Conservation (phyloP, 208 protist species). For the Trypanosoma scelopori region DNA sequence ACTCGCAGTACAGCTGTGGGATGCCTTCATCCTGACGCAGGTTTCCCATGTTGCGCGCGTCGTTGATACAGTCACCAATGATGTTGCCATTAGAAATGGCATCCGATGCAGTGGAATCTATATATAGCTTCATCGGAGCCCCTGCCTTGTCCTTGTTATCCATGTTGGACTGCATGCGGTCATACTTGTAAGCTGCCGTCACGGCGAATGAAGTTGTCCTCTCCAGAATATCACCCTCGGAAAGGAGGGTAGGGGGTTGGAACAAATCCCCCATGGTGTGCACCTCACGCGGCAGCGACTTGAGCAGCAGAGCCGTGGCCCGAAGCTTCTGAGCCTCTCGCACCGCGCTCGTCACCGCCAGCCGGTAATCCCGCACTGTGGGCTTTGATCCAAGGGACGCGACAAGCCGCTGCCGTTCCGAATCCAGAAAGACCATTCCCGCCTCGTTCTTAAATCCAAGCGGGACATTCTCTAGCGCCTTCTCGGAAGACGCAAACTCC, state of each 20-base stretch:
- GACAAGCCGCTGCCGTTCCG: slow-evolving; percentile 14
- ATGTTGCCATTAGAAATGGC: slow-evolving; percentile 57
- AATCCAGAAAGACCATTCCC: slow-evolving; percentile 33
- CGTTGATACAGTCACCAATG: slow-evolving; percentile 78
- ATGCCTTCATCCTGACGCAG: slow-evolving; percentile 81
- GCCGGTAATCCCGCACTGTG: slow-evolving; percentile 62
- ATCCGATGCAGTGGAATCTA: slow-evolving; percentile 38
- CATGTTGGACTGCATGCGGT: slow-evolving; percentile 45
- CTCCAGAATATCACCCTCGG: slow-evolving; percentile 51
- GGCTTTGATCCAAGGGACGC: slow-evolving; percentile 30
- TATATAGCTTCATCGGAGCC: slow-evolving; percentile 37
- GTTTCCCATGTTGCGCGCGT: slow-evolving; percentile 78
- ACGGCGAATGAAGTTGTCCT: slow-evolving; percentile 70
- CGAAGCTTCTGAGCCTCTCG: slow-evolving; percentile 50
- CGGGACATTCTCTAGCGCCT: slow-evolving; percentile 9
- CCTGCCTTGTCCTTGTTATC: background rate
- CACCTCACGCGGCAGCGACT: slow-evolving; percentile 25
- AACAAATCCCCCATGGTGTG: slow-evolving; percentile 39
- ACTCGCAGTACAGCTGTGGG: slow-evolving; percentile 77
- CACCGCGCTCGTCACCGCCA: slow-evolving; percentile 71
- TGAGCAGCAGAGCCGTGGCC: slow-evolving; percentile 29
- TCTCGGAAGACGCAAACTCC: slow-evolving; percentile 17
- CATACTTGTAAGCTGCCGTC: slow-evolving; percentile 76
- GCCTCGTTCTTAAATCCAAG: slow-evolving; percentile 50
- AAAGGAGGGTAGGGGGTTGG: slow-evolving; percentile 41